A percentile compares a stretch with the other conserved stretches of the same genome.
These are phyloP conservation scores for Colletotrichum euphorbiae DNA, from an alignment of 2,329 filamentous ascomycete species.

Conservation along the genomic window DNA sequence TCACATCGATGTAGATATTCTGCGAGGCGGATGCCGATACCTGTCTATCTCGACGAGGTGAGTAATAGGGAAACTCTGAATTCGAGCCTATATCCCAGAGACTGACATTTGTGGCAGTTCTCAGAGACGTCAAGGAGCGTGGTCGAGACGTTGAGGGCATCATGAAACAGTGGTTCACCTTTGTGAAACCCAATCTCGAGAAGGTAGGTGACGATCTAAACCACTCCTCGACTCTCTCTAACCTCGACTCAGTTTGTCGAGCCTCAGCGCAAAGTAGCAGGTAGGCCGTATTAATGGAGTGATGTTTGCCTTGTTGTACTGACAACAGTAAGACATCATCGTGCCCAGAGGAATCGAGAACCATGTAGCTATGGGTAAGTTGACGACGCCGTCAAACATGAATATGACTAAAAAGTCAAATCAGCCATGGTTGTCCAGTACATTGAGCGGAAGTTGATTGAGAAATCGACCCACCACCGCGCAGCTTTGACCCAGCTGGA, in stretches of 20 bases:
- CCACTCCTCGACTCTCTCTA: neutral
- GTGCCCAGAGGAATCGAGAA: conserved; percentile 96
- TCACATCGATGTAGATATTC: conserved; percentile 74
- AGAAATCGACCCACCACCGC: conserved; percentile 87
- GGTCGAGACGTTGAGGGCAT: conserved; percentile 93
- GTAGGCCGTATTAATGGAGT: conserved; percentile 51
- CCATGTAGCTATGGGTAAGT: conserved; percentile 83
- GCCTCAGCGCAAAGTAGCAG: conserved; percentile 87
- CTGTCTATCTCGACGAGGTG: conserved; percentile 89
- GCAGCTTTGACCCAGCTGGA: conserved; percentile 83
- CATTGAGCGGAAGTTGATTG: conserved; percentile 85
- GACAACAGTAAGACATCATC: conserved; percentile 77
- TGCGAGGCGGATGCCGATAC: conserved; percentile 96
- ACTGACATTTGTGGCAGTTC: conserved; percentile 61
- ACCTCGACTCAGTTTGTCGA: conserved; percentile 74
- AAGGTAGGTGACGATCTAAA: conserved; percentile 59
- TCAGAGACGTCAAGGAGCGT: conserved; percentile 89
- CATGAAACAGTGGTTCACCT: conserved; percentile 97
- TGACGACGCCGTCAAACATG: neutral
- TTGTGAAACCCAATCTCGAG: conserved; percentile 96
- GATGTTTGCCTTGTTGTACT: conserved; percentile 16
- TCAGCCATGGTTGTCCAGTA: conserved; percentile 92
- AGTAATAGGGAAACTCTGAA: conserved; percentile 46
- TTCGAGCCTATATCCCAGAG: neutral
- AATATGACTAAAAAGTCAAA: conserved; percentile 14